Evolutionary conservation across 257 asterid species (phyloP), one percentile per base, ranked within the genome.

Genomic region (Penstemon eatonii): DNA sequence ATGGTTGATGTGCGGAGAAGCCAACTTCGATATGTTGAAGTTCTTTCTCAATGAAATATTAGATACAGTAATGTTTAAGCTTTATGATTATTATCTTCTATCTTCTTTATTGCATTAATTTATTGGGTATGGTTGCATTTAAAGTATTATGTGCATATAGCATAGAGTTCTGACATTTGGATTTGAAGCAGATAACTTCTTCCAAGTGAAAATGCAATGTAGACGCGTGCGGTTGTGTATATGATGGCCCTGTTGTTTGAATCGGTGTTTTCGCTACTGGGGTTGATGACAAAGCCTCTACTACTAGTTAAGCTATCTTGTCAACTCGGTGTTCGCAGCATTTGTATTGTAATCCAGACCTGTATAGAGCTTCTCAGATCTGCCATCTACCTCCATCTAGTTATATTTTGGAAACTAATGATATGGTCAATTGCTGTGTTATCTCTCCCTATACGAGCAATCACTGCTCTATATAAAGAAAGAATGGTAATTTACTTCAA

Each of bases 311-410:
- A 72, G 60, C 54, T 73, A 54, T 81, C 79, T 43, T 79, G 72
- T 66, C 73, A 76, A 46, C 49, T 87, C 4, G 85, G 85, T 33
- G 53, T 71, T 8, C 68, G 76, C 39, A 73, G 78, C 71, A 60
- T 79, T 41, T 67, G 50, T 46, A 47, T 78, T 8, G 75, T 85
- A 6, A 45, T 68, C 6, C 82, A 74, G 56, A 84, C 91, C 3
- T 85, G 82, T 83, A 57, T 79, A 12, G 96, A 89, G 73, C 61
- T 87, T 37, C 74, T 87, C n/a, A 76, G 78, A 65, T 78, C 74
- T 45, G 73, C 76, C 59, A 38, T 89, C 64, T 44, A n/a, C 51
- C 66, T 85, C 65, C 91, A 85, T 68, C 36, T 77, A 8, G 63
- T 49, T 3, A 47, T 83, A 52, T 56, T 83, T 25, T 85, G 86